phyloP scores from a whole-genome alignment of 805 yeast species.

The Dipodascus albidus region DNA sequence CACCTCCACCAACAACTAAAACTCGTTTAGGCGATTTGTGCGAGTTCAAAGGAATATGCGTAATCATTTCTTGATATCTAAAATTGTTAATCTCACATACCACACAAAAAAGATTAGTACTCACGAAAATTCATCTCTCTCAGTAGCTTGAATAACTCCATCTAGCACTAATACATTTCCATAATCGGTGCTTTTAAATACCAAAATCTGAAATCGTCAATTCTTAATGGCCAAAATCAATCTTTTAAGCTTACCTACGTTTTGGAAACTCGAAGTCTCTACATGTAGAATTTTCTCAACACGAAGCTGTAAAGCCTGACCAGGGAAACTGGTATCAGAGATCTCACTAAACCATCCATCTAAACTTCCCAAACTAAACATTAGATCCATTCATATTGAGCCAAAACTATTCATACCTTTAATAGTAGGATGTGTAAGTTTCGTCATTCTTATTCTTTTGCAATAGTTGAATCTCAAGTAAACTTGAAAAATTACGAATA shows the following conservation, averaged over 20 bases:
- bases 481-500: too few relatives aligned
- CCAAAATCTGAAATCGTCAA: constrained; percentile 34
- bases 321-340: constrained; percentile 97
- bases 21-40: constrained; percentile 94
- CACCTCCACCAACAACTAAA: constrained; percentile 96
- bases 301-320: constrained; percentile 88
- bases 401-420: neutral
- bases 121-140: constrained; percentile 84
- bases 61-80: constrained; percentile 90
- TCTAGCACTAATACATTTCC: constrained; percentile 94
- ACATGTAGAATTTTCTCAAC: constrained; percentile 80
- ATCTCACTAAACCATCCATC: constrained; percentile 97
- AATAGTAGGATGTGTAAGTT: constrained; percentile 3
- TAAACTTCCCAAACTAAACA: neutral
- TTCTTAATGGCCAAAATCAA: neutral
- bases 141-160: constrained; percentile 92
- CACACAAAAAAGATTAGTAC: constrained; percentile 3
- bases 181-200: constrained; percentile 84
- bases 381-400: neutral
- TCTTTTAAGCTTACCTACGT: constrained; percentile 29
- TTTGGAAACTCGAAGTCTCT: constrained; percentile 85
- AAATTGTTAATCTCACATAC: neutral
- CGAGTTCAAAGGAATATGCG: constrained; percentile 84
- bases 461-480: too few relatives aligned
- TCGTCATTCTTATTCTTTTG: constrained; percentile 3